Conservation (phyloP, 208 protist genomes). For the Crithidia brevicula region DNA sequence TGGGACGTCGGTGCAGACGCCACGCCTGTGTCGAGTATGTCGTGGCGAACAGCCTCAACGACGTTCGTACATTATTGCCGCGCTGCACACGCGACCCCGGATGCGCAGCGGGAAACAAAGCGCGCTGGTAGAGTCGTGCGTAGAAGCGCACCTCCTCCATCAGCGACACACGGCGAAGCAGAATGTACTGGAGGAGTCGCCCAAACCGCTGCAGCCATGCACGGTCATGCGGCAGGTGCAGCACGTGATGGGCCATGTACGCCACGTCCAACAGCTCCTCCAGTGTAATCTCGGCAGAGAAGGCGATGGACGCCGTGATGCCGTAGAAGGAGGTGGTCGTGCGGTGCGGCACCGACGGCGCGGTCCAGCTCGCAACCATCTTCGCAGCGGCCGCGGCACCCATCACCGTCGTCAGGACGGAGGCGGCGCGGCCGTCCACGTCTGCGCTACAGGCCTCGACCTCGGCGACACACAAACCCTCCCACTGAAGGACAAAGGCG, state of each 20-base stretch:
- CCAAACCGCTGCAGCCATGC: slow-evolving; percentile 33
- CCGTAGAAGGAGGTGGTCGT: slow-evolving; percentile 15
- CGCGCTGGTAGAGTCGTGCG: slow-evolving; percentile 1
- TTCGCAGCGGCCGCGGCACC: not conserved
- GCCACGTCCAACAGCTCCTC: slow-evolving; percentile 35
- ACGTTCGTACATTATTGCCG: not conserved
- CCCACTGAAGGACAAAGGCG: slow-evolving; percentile 43
- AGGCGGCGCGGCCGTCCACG: slow-evolving; percentile 6
- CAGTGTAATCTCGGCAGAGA: slow-evolving; percentile 33
- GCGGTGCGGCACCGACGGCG: not conserved
- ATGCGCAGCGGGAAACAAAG: slow-evolving; percentile 19
- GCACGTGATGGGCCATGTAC: slow-evolving; percentile 26
- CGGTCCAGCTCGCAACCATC: not conserved
- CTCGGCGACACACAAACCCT: slow-evolving; percentile 42
- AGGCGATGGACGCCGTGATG: slow-evolving; percentile 37
- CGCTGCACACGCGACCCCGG: not conserved
- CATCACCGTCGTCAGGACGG: slow-evolving; percentile 3
- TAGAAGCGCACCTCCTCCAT: slow-evolving; percentile 47
- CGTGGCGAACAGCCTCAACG: not conserved
- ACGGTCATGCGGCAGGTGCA: slow-evolving; percentile 31
- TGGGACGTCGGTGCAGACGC: slow-evolving; percentile 40
- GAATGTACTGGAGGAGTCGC: slow-evolving; percentile 40
- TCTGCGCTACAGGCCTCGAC: slow-evolving; percentile 28
- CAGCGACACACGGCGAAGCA: slow-evolving; percentile 48
- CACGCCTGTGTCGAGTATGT: slow-evolving; percentile 21